Conservation (phyloP, 768 basidiomycete genomes). For the Lactarius deliciosus region DNA sequence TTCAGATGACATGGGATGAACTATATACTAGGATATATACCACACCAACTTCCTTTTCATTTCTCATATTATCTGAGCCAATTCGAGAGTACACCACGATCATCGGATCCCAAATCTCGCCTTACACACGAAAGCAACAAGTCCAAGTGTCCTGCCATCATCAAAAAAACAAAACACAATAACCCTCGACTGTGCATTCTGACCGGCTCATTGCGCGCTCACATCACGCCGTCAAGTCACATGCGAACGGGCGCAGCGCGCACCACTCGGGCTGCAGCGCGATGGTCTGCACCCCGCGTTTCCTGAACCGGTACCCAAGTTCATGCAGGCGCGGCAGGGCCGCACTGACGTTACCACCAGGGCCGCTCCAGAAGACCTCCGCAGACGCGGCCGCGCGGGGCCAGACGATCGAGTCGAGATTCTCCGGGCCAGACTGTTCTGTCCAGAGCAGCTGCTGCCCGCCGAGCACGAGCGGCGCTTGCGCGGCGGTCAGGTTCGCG, state of each 20-base stretch:
- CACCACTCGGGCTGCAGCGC: slow-evolving; percentile 46
- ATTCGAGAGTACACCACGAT: not conserved
- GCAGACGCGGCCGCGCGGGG: slow-evolving; percentile 70
- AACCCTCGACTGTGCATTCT: too few relatives aligned
- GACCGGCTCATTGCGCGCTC: not conserved
- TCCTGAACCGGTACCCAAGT: slow-evolving; percentile 37
- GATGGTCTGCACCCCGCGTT: slow-evolving; percentile 38
- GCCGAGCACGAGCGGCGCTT: slow-evolving; percentile 62
- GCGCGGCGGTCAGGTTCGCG: slow-evolving; percentile 47
- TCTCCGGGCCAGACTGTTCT: slow-evolving; percentile 66
- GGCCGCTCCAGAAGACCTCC: slow-evolving; percentile 76
- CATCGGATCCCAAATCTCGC: not conserved
- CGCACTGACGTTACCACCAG: slow-evolving; percentile 35
- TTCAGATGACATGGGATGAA: not conserved
- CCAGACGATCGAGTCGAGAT: slow-evolving; percentile 69
- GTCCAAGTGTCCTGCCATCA: not conserved
- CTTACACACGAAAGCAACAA: not conserved
- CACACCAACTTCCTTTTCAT: not conserved
- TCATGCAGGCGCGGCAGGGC: slow-evolving; percentile 66
- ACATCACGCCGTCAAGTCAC: not conserved
- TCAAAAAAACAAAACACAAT: not conserved
- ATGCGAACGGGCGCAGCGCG: slow-evolving; percentile 37
- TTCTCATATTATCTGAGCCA: not conserved
- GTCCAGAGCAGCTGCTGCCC: slow-evolving; percentile 74
- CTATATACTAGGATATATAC: not conserved